phyloP scores from a whole-genome alignment of 2,329 filamentous ascomycete genomes.

The Raffaelea deltoideospora region DNA sequence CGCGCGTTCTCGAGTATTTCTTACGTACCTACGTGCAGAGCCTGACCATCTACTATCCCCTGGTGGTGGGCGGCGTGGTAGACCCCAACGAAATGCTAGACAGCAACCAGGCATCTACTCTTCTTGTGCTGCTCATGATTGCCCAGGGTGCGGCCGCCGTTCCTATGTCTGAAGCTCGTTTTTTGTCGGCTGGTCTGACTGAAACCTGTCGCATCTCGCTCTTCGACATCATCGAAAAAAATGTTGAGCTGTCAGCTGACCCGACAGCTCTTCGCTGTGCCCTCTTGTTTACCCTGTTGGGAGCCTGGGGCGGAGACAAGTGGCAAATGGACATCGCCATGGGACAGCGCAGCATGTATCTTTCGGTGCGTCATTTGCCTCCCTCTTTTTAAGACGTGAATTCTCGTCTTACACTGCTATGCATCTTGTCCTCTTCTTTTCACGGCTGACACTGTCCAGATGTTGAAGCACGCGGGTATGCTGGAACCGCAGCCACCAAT shows the following conservation, averaged over 20 bases:
- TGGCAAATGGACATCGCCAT: slow-evolving; percentile 67
- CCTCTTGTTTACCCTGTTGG: slow-evolving; percentile 51
- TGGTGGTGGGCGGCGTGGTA: slow-evolving; percentile 42
- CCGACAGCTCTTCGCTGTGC: slow-evolving; percentile 49
- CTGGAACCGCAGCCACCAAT: slow-evolving; percentile 36
- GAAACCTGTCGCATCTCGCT: slow-evolving; percentile 59
- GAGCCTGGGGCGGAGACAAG: slow-evolving; percentile 61
- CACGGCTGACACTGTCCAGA: no score
- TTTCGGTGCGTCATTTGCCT: slow-evolving; percentile 43
- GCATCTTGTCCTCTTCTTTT: no score
- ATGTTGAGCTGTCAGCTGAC: slow-evolving; percentile 52
- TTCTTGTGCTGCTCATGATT: slow-evolving; percentile 57
- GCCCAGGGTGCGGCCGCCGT: slow-evolving; percentile 55
- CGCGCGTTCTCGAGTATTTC: slow-evolving; percentile 52
- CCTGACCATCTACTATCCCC: slow-evolving; percentile 50
- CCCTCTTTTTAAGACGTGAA: no score
- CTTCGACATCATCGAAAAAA: slow-evolving; percentile 57
- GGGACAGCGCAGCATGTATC: slow-evolving; percentile 60
- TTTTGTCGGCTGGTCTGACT: slow-evolving; percentile 49
- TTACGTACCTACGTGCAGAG: slow-evolving; percentile 50
- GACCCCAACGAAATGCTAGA: slow-evolving; percentile 54
- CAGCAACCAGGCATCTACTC: slow-evolving; percentile 48
- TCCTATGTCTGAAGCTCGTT: slow-evolving; percentile 47
- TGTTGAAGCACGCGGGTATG: slow-evolving; percentile 55
- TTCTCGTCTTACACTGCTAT: no score